Evolutionary conservation across 164 flowering plant genomes (phyloP).

Genomic region (Echeveria elegans): DNA sequence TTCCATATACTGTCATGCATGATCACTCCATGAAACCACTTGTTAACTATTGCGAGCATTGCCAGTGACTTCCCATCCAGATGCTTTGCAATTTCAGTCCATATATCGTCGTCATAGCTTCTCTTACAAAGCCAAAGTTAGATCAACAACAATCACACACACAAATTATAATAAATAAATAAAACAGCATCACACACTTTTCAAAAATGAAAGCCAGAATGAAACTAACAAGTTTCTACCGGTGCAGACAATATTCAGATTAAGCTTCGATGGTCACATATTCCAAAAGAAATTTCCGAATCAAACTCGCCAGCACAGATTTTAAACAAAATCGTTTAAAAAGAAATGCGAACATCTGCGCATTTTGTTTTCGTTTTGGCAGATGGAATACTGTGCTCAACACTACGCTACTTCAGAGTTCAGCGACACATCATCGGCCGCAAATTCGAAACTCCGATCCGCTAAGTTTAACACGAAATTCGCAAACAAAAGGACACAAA

Average conservation of each 20-base stretch:
- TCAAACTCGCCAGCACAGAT: background rate
- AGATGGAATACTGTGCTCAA: background rate
- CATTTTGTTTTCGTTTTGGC: background rate
- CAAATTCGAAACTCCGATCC: no score
- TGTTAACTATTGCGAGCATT: slow-evolving; percentile 53
- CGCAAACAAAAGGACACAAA: no score
- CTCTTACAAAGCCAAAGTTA: background rate
- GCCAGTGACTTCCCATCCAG: slow-evolving; percentile 67
- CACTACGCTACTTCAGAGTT: no score
- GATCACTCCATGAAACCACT: slow-evolving; percentile 59
- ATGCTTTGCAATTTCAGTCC: slow-evolving; percentile 84
- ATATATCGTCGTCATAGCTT: slow-evolving; percentile 69
- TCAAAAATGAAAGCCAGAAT: background rate
- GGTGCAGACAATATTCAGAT: no score
- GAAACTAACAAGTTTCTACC: background rate
- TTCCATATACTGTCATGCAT: slow-evolving; percentile 79
- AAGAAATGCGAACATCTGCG: background rate
- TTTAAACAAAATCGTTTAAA: background rate
- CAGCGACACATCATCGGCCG: background rate
- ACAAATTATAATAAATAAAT: no score
- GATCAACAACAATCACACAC: background rate
- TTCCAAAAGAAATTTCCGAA: background rate
- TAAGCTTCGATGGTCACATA: background rate
- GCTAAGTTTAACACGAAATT: no score
- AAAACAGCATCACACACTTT: background rate